Evolutionary conservation across 2,329 filamentous ascomycete genomes (phyloP).

Genomic region (Talaromyces sp.): DNA sequence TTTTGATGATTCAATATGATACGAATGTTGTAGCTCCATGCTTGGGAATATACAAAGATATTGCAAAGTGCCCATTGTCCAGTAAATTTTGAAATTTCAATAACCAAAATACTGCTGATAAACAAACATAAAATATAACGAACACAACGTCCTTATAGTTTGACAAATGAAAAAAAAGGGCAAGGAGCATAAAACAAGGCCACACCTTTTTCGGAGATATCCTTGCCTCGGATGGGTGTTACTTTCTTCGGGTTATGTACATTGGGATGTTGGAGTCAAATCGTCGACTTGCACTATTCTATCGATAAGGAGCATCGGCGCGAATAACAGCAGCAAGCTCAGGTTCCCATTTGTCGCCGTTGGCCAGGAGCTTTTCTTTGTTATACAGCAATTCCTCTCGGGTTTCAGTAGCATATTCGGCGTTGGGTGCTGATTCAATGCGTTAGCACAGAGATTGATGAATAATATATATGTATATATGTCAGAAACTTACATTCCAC

Average conservation of each 20-base stretch:
- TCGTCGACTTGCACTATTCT: slow-evolving; percentile 21
- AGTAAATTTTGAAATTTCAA: background rate
- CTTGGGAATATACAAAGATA: background rate
- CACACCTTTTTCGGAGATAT: background rate
- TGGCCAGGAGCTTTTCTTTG: slow-evolving; percentile 87
- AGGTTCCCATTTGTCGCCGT: slow-evolving; percentile 96
- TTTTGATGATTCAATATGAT: background rate
- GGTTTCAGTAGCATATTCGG: slow-evolving; percentile 69
- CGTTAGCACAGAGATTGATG: slow-evolving; percentile 20
- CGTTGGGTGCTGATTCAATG: slow-evolving; percentile 53
- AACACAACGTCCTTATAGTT: background rate
- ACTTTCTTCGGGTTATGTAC: background rate
- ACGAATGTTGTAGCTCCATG: background rate
- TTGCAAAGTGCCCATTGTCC: background rate
- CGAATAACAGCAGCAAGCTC: slow-evolving; percentile 88
- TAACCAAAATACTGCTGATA: background rate
- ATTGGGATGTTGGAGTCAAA: background rate
- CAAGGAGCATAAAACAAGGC: background rate
- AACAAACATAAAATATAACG: background rate
- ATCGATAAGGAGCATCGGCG: slow-evolving; percentile 89
- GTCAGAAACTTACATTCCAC: slow-evolving; percentile 56
- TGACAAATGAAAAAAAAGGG: background rate
- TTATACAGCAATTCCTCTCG: slow-evolving; percentile 96
- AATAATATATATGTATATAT: too few relatives aligned
- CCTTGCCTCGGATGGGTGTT: background rate